Conservation (phyloP, 768 basidiomycete species). For the Hygrophorus russula region DNA sequence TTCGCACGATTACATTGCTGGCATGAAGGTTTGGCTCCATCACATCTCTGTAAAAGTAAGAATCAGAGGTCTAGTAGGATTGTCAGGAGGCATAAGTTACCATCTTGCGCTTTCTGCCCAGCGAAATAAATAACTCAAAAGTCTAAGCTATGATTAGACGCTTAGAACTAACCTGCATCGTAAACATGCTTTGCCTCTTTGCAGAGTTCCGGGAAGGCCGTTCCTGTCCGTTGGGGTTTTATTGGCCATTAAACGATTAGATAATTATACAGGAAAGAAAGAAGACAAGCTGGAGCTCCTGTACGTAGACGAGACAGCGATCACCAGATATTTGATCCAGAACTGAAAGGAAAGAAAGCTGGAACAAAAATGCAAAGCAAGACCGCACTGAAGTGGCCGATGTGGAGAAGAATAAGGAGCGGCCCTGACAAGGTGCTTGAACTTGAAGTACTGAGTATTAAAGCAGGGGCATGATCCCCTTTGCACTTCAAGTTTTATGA, state of each 20-base stretch:
- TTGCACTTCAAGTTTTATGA: no score
- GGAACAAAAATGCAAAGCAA: no score
- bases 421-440: constrained; percentile 4
- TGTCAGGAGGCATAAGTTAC: constrained; percentile 12
- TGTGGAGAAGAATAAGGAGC: constrained; percentile 13
- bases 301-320: no score
- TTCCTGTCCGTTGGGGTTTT: constrained; percentile 26
- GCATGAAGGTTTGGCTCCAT: constrained; percentile 66
- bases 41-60: constrained; percentile 48
- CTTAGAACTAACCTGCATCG: constrained; percentile 47
- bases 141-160: constrained; percentile 3
- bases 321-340: no score
- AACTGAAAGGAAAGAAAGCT: no score
- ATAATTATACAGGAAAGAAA: constrained; percentile 17
- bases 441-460: constrained; percentile 15
- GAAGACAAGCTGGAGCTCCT: not conserved
- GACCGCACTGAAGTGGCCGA: constrained; percentile 6
- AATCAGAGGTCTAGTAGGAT: constrained; percentile 1
- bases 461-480: constrained; percentile 10
- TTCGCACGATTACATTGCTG: constrained; percentile 72
- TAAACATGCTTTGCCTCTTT: constrained; percentile 62
- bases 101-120: constrained; percentile 59
- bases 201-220: constrained; percentile 31
- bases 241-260: constrained; percentile 38
- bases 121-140: constrained; percentile 8